Evolutionary conservation across 2,329 filamentous ascomycete genomes (phyloP).

Genomic region (Monosporascus sp.): DNA sequence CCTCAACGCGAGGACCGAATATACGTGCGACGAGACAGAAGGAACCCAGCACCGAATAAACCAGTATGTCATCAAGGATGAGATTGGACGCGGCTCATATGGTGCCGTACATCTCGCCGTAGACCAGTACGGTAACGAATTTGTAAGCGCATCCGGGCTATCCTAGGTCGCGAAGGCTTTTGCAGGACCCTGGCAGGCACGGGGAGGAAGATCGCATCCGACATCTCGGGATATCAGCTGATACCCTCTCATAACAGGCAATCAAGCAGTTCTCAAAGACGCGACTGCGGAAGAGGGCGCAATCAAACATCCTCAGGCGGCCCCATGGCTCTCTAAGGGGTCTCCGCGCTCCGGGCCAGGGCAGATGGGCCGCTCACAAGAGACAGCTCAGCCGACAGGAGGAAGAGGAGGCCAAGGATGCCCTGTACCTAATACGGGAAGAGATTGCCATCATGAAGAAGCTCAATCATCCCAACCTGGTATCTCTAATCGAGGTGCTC

Average conservation of each 20-base stretch:
- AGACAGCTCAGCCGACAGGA: slow-evolving; percentile 35
- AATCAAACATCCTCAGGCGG: slow-evolving; percentile 73
- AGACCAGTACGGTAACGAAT: slow-evolving; percentile 90
- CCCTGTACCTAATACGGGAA: slow-evolving; percentile 83
- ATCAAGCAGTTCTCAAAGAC: slow-evolving; percentile 98
- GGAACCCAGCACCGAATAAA: slow-evolving; percentile 86
- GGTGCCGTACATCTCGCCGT: slow-evolving; percentile 86
- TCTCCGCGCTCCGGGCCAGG: slow-evolving; percentile 23
- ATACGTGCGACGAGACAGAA: slow-evolving; percentile 78
- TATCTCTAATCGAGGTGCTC: slow-evolving; percentile 86
- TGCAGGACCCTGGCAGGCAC: not conserved
- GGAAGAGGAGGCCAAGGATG: slow-evolving; percentile 58
- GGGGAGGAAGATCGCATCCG: not conserved
- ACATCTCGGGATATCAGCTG: slow-evolving; percentile 5
- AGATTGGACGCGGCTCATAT: slow-evolving; percentile 95
- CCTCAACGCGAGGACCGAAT: slow-evolving; percentile 81
- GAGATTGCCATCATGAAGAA: slow-evolving; percentile 99
- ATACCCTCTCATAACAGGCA: slow-evolving; percentile 51
- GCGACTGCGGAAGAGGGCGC: slow-evolving; percentile 79
- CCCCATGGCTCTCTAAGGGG: slow-evolving; percentile 39
- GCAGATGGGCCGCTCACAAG: slow-evolving; percentile 20
- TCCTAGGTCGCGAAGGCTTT: not conserved
- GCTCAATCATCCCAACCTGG: slow-evolving; percentile 89
- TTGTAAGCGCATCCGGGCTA: slow-evolving; percentile 52
- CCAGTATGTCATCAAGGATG: slow-evolving; percentile 88